Evolutionary conservation across 208 protist genomes (phyloP).

Genomic region (Strigomonas galati): DNA sequence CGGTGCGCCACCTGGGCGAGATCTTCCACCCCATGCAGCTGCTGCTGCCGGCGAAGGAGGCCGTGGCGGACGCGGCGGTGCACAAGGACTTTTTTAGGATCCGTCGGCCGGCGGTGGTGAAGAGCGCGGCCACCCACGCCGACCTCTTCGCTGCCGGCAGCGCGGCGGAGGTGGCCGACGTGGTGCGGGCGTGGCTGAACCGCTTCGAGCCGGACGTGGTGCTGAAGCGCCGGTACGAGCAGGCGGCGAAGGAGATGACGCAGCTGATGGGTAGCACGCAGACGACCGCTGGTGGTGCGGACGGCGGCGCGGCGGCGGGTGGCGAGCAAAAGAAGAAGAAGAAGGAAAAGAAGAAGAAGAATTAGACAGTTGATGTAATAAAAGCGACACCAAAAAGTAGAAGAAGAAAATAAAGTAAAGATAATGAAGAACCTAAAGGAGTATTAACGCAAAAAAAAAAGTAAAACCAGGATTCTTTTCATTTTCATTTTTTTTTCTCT

Average conservation of each 20-base stretch:
- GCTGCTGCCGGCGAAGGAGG: constrained; percentile 43
- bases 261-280: constrained; percentile 47
- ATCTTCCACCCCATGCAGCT: constrained; percentile 81
- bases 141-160: constrained; percentile 46
- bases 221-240: constrained; percentile 68
- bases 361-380: constrained; percentile 14
- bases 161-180: constrained; percentile 57
- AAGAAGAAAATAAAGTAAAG: constrained; percentile 1
- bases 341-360: constrained; percentile 76
- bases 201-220: constrained; percentile 79
- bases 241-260: constrained; percentile 75
- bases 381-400: background rate
- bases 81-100: constrained; percentile 82
- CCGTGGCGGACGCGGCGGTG: constrained; percentile 43
- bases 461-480: background rate
- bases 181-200: constrained; percentile 64
- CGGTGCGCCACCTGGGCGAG: constrained; percentile 43
- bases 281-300: constrained; percentile 9
- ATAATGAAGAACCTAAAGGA: no score
- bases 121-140: constrained; percentile 47
- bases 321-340: constrained; percentile 59
- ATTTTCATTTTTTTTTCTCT: background rate
- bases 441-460: background rate
- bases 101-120: constrained; percentile 55
- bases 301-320: constrained; percentile 11